phyloP scores from a whole-genome alignment of 805 yeast species.

The Myxozyma neotropica region DNA sequence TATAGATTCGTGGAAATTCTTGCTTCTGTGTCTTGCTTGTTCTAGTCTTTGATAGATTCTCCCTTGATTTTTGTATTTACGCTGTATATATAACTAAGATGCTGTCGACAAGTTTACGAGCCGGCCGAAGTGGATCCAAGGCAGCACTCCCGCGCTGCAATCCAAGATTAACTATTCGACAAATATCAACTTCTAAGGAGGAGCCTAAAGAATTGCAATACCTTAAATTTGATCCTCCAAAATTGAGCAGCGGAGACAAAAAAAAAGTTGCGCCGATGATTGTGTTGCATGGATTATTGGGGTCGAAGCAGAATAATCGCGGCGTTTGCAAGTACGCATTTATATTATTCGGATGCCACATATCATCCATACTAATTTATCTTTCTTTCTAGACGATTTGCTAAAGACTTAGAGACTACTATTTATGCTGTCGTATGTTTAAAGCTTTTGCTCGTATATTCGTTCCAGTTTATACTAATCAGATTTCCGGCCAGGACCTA shows the following conservation, averaged over 20 bases:
- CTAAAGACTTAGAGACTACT: slow-evolving; percentile 42
- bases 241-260: neutral
- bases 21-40: neutral
- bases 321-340: slow-evolving; percentile 69
- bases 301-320: slow-evolving; percentile 77
- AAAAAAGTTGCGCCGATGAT: slow-evolving; percentile 56
- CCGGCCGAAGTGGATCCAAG: too few relatives aligned
- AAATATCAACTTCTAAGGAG: neutral
- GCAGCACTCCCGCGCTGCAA: neutral
- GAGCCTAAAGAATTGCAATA: slow-evolving; percentile 38
- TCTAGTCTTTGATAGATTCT: neutral
- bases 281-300: slow-evolving; percentile 87
- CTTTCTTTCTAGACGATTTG: slow-evolving; percentile 42
- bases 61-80: too few relatives aligned
- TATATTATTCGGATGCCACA: slow-evolving; percentile 43
- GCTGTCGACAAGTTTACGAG: too few relatives aligned
- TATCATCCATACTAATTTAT: too few relatives aligned
- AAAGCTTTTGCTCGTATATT: neutral
- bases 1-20: neutral
- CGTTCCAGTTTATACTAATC: neutral
- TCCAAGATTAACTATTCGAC: too few relatives aligned
- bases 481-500: too few relatives aligned
- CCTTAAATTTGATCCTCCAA: slow-evolving; percentile 50
- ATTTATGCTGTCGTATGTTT: slow-evolving; percentile 42
- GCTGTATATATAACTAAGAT: too few relatives aligned